Conservation (phyloP, 495 filamentous ascomycete species). For the Podospora didyma region DNA sequence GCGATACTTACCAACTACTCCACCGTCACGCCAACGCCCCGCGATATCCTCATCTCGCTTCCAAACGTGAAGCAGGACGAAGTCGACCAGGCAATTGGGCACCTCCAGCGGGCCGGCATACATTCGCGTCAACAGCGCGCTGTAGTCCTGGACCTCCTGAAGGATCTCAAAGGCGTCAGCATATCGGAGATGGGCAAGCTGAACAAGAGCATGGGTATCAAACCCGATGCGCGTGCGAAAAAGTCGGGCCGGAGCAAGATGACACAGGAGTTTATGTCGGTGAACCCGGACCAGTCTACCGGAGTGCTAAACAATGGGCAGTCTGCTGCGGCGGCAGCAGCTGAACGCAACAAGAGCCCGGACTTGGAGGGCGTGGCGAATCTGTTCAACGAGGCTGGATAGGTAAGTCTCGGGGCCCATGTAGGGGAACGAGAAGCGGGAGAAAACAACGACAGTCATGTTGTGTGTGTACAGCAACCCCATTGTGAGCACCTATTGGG, state of each 20-base stretch:
- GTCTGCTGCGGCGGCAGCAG: not conserved
- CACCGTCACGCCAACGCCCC: slow-evolving; percentile 54
- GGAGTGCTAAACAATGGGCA: slow-evolving; percentile 7
- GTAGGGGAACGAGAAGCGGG: no score
- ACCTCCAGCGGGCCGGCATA: slow-evolving; percentile 43
- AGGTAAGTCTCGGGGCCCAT: slow-evolving; percentile 1
- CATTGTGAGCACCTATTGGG: no score
- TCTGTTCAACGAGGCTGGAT: slow-evolving; percentile 33
- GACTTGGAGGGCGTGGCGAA: slow-evolving; percentile 41
- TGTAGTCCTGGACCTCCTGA: slow-evolving; percentile 79
- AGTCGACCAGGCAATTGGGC: slow-evolving; percentile 58
- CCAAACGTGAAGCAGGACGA: slow-evolving; percentile 51
- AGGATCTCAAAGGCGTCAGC: slow-evolving; percentile 80
- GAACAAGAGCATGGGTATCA: slow-evolving; percentile 34
- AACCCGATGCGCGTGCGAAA: slow-evolving; percentile 15
- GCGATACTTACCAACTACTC: slow-evolving; percentile 74
- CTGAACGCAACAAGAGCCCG: slow-evolving; percentile 26
- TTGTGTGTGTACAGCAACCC: not conserved
- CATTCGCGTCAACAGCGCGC: slow-evolving; percentile 73
- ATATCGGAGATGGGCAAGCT: slow-evolving; percentile 92
- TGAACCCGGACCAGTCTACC: not conserved
- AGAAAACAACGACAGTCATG: no score
- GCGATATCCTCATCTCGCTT: slow-evolving; percentile 50
- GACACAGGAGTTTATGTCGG: slow-evolving; percentile 55
- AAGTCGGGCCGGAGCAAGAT: slow-evolving; percentile 47